phyloP scores from a whole-genome alignment of 106 monocot species.

The Alisma plantagoaquatica region DNA sequence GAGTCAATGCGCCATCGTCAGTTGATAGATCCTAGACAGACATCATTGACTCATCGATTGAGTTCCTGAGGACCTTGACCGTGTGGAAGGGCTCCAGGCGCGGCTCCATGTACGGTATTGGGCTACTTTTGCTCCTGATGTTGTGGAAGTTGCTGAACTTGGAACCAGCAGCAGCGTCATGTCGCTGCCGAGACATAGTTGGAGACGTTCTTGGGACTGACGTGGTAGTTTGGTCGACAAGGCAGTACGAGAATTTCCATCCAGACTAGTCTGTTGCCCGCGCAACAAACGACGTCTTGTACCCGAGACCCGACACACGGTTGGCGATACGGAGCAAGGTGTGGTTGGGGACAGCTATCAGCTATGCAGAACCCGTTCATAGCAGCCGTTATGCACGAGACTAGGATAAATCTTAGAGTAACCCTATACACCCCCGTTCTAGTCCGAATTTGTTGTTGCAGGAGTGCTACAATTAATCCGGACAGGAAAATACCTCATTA shows the following conservation, averaged over 20 bases:
- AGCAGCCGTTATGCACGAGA: slow-evolving; percentile 26
- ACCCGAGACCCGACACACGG: slow-evolving; percentile 81
- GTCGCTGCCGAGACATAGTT: slow-evolving; percentile 21
- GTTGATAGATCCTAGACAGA: slow-evolving; percentile 38
- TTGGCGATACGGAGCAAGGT: slow-evolving; percentile 48
- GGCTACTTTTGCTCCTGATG: no score
- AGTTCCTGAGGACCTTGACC: slow-evolving; percentile 41
- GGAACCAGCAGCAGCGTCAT: slow-evolving; percentile 11
- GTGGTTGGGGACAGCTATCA: slow-evolving; percentile 32
- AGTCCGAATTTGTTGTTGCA: no score
- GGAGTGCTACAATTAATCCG: no score
- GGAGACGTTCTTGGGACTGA: slow-evolving; percentile 70
- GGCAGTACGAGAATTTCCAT: slow-evolving; percentile 85
- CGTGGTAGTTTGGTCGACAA: slow-evolving; percentile 97
- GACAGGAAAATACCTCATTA: no score
- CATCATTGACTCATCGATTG: slow-evolving; percentile 38
- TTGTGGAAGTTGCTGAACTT: no score
- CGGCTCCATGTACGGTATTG: slow-evolving; percentile 25
- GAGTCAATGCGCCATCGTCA: slow-evolving; percentile 73
- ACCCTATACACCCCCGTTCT: no score
- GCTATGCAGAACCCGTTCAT: slow-evolving; percentile 22
- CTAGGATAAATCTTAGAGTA: no score
- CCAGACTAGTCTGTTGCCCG: slow-evolving; percentile 35
- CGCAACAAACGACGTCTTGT: slow-evolving; percentile 52
- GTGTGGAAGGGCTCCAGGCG: slow-evolving; percentile 51